Percentiles rank a stretch among this genome's conserved stretches.
phyloP scores from a whole-genome alignment of 2,329 filamentous ascomycete genomes.

The Emergomyces orientalis region DNA sequence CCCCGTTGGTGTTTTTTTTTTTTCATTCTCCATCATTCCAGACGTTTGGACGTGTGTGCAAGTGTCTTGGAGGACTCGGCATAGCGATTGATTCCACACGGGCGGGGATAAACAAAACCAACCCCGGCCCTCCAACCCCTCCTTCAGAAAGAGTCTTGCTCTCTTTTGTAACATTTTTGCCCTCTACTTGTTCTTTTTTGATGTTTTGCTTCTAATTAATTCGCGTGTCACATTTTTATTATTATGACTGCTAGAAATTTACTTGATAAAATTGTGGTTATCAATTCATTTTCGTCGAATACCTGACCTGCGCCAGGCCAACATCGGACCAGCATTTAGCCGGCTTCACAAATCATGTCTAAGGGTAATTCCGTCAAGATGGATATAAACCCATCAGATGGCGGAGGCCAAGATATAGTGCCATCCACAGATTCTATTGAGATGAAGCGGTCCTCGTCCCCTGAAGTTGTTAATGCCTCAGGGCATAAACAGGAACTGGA shows the following conservation, averaged over 20 bases:
- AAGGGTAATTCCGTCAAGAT: conserved; percentile 5
- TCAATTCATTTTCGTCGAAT: neutral
- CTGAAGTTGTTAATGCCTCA: conserved; percentile 51
- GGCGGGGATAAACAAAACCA: neutral
- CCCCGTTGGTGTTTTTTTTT: neutral
- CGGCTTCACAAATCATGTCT: neutral
- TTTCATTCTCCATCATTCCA: neutral
- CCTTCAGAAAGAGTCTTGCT: neutral
- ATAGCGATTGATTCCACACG: neutral
- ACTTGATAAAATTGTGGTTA: neutral
- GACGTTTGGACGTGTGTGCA: neutral
- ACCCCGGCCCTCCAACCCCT: neutral
- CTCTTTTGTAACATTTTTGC: neutral
- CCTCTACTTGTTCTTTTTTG: neutral
- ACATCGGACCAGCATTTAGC: neutral
- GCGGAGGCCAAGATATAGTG: conserved; percentile 1
- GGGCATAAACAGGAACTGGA: conserved; percentile 55
- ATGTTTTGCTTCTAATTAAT: neutral
- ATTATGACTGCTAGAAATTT: neutral
- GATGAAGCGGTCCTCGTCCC: conserved; percentile 24
- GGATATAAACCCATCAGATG: neutral
- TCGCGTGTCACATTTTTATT: neutral
- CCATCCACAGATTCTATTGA: conserved; percentile 10
- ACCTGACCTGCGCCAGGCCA: neutral
- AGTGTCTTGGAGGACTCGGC: neutral